phyloP scores from a whole-genome alignment of 164 flowering plant genomes.

The Taxillus chinensis region DNA sequence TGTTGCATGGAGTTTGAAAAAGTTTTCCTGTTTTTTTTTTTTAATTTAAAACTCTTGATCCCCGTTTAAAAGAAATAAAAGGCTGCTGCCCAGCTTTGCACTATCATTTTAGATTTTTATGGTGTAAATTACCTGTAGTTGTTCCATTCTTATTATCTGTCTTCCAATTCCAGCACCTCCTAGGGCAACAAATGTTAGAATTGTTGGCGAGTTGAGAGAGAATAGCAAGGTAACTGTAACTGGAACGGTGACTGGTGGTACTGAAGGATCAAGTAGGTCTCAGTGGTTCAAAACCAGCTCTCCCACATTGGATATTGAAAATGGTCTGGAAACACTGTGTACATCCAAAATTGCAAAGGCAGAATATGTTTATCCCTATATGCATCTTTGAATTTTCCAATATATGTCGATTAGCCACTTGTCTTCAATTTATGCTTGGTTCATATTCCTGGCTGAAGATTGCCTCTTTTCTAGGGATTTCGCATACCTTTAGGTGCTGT shows the following conservation, averaged over 20 bases:
- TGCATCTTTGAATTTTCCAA: no score
- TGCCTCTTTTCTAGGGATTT: conserved; percentile 49
- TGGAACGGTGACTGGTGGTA: conserved; percentile 86
- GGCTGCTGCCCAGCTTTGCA: not conserved
- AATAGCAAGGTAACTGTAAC: conserved; percentile 76
- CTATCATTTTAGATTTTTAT: not conserved
- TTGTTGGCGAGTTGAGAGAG: conserved; percentile 81
- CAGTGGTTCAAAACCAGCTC: conserved; percentile 89
- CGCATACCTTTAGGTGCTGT: conserved; percentile 95
- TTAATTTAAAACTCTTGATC: no score
- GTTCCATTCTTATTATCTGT: not conserved
- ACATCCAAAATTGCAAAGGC: conserved; percentile 92
- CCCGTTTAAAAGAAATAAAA: no score
- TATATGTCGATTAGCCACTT: no score
- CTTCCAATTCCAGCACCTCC: conserved; percentile 73
- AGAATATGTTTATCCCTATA: not conserved
- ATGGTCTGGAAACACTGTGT: conserved; percentile 67
- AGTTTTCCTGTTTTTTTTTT: no score
- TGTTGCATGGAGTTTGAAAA: no score
- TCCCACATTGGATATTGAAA: conserved; percentile 46
- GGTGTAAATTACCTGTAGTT: not conserved
- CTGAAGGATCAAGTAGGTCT: conserved; percentile 93
- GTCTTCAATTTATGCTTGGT: not conserved
- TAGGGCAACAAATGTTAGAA: conserved; percentile 59
- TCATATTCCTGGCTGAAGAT: conserved; percentile 3